phyloP scores from a whole-genome alignment of 176 grass and related monocot genomes.

The Dendrocalamus sinicus region DNA sequence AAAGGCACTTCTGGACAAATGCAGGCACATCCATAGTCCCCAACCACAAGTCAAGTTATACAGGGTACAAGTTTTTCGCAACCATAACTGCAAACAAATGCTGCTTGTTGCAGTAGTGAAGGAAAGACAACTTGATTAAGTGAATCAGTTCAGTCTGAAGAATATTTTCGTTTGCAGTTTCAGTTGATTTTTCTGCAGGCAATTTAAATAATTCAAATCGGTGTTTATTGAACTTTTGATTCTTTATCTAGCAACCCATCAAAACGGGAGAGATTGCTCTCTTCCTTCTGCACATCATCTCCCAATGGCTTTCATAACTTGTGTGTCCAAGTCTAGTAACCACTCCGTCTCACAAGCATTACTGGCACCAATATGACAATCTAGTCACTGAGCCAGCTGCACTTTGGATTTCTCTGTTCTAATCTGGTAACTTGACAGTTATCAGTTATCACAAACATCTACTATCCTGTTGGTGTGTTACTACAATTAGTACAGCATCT shows the following conservation, averaged over 20 bases:
- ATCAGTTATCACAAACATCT: background rate
- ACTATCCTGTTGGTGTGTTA: background rate
- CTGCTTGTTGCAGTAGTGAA: background rate
- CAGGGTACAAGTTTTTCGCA: background rate
- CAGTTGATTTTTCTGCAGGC: background rate
- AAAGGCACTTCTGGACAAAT: background rate
- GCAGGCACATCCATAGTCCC: conserved; percentile 3
- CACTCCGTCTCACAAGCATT: background rate
- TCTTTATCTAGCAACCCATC: background rate
- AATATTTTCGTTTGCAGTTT: background rate
- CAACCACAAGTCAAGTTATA: conserved; percentile 4
- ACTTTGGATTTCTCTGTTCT: background rate
- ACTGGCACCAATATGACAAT: background rate
- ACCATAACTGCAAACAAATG: background rate
- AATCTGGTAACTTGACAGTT: background rate
- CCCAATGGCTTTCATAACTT: background rate
- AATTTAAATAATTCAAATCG: background rate
- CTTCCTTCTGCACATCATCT: background rate
- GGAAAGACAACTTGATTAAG: background rate
- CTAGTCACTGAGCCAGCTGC: background rate
- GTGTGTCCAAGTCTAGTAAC: background rate
- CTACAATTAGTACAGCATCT: background rate
- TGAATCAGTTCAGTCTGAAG: background rate
- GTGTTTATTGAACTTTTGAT: background rate
- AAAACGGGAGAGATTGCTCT: background rate